Evolutionary conservation across 75 land plant genomes (phyloP), one percentile per base, ranked within the genome.

Genomic region (Picea sitchensis): DNA sequence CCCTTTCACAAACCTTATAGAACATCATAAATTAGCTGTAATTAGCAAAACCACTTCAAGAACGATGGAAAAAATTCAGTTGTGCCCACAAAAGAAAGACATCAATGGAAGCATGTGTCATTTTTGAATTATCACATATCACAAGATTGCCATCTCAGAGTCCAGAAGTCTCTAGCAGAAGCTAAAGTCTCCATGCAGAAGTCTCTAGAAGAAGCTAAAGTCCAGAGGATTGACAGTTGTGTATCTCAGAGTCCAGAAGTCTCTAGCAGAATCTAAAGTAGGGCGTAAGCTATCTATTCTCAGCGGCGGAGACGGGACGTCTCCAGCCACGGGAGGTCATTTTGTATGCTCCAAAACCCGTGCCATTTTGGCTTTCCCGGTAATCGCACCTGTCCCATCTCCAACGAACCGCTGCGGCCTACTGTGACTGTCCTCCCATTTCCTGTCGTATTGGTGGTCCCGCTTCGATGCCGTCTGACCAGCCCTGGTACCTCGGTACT

Each of bases 161-260:
- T 95, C 98, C 73, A 91, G 26, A 26, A 26, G 26, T 26, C 26
- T 26, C 26, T 26, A 26, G 26, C 26, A 26, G 26, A 26, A 26
- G 26, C 26, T 26, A 26, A 26, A 26, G 26, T 26, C 26, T 26
- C 26, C 26, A 26, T 26, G 26, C 26, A 26, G 26, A 26, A 26
- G 26, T 26, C 26, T 26, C 26, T 26, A 26, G 26, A 0, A 26
- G 26, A 26, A 26, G 26, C 26, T 26, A 26, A 26, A 26, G 26
- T 26, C 26, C 26, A 26, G 26, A 26, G 26, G 26, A 26, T 26
- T 26, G 26, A 76, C 60, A 86, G 96, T 84, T 69, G 98, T 93
- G 75, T 93, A 95, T 76, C 98, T 83, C 64, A 95, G 81, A 79
- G 88, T 83, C 89, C 92, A 95, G 76, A 93, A 95, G 78, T 95